Evolutionary conservation across 371 early-diverging fungal genomes (phyloP), one percentile per base, ranked within the genome.

Genomic region (Apophysomyces trapeziformis): DNA sequence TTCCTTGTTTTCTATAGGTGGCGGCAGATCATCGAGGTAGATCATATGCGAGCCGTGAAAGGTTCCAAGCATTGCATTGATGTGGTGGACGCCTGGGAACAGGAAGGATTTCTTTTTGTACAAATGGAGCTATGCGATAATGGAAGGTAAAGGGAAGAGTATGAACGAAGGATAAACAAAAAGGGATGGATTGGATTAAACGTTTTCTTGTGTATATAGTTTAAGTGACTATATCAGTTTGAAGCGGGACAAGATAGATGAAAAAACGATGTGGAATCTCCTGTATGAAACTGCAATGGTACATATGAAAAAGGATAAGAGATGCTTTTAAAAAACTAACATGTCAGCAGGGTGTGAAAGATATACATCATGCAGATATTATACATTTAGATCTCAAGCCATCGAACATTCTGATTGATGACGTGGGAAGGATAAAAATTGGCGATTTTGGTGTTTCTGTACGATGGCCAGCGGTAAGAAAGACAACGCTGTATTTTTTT

Each of bases 301-400:
- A 26, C 32, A 26, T 26, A 26, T 26, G 32, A 26, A 26, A 26
- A 3, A 26, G 32, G 32, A 26, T 26, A 26, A 1, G 2, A 82
- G 67, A 68, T 46, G 5, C 56, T 4, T 21, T 35, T 63, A 6
- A 44, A 44, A 5, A 5, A 36, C 38, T 32, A 46, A 36, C 5
- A 14, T 2, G 16, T 43, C 11, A 32, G 13, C 61, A 88, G 82
- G 95, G 94, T 0, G 46, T 97, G 35, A 68, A 78, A 12, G 88
- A 88, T 35, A 86, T 97, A 35, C 97, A 97, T 69, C 76, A 79
- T 39, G 80, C 77, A 16, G 76, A 83, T 39, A 70, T 95, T 11
- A 83, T 90, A 14, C 97, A 97, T 77, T 71, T 96, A 66, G 97
- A 97, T 68, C 66, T 97, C 56, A 96, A 96, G 68, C 96, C 97